A percentile compares a stretch with the other conserved stretches of the same genome.
These are phyloP conservation scores for Fusarium palustre DNA, from an alignment of 2,329 filamentous ascomycete species.

Conservation along the genomic window DNA sequence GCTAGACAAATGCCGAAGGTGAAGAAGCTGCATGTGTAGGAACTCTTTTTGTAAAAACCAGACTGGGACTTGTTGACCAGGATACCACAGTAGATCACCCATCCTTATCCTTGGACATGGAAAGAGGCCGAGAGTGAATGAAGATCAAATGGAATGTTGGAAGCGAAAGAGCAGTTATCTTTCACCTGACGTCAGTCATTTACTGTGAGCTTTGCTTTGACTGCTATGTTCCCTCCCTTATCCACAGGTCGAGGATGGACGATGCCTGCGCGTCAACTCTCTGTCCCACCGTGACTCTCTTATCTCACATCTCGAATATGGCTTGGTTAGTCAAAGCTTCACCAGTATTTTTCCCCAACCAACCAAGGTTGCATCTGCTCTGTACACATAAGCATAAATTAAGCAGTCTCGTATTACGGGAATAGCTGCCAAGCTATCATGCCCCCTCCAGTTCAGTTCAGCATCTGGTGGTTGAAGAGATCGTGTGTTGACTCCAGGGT, in stretches of 20 bases:
- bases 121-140: neutral
- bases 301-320: neutral
- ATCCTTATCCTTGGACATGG: neutral
- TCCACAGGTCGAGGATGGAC: neutral
- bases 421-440: neutral
- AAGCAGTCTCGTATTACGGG: conserved; percentile 1
- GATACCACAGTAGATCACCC: neutral
- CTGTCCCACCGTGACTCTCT: too few relatives aligned
- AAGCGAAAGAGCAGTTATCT: neutral
- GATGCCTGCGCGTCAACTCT: neutral
- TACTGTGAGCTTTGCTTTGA: neutral
- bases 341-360: too few relatives aligned
- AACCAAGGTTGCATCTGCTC: neutral
- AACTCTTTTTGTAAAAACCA: neutral
- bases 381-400: conserved; percentile 6
- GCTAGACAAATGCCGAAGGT: neutral
- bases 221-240: neutral
- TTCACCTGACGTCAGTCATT: neutral
- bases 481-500: neutral
- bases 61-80: neutral
- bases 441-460: neutral
- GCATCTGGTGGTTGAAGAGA: neutral
- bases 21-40: neutral
- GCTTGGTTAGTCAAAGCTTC: neutral
- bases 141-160: neutral